These are phyloP conservation scores for Psilocybe sp. DNA, from an alignment of 768 basidiomycete genomes.

Conservation along the genomic window DNA sequence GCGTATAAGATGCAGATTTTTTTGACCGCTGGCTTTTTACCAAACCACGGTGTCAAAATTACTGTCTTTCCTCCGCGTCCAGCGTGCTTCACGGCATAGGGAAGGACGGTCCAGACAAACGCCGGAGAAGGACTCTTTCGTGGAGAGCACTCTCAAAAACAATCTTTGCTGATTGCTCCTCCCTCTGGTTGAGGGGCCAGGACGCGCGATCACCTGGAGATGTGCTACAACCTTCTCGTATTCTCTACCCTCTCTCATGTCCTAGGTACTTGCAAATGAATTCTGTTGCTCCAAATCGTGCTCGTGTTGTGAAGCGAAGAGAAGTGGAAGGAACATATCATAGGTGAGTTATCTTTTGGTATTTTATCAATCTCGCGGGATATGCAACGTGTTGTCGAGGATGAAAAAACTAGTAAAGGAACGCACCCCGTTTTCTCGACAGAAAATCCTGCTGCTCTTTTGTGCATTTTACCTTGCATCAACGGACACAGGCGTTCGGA, in stretches of 20 bases:
- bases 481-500: slow-evolving; percentile 20
- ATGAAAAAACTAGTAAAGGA: slow-evolving; percentile 89
- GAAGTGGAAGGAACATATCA: background rate
- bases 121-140: slow-evolving; percentile 60
- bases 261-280: slow-evolving; percentile 15
- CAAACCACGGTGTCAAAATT: slow-evolving; percentile 76
- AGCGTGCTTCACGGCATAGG: slow-evolving; percentile 34
- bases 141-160: slow-evolving; percentile 72
- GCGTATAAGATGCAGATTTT: slow-evolving; percentile 29
- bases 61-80: slow-evolving; percentile 60
- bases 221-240: slow-evolving; percentile 48
- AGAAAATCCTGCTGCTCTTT: slow-evolving; percentile 1
- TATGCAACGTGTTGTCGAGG: slow-evolving; percentile 39
- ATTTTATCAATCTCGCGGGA: background rate
- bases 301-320: background rate
- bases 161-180: slow-evolving; percentile 89
- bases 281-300: background rate
- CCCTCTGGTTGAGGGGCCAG: slow-evolving; percentile 86
- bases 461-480: slow-evolving; percentile 6
- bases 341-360: slow-evolving; percentile 3
- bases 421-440: slow-evolving; percentile 57
- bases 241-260: slow-evolving; percentile 15
- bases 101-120: slow-evolving; percentile 87
- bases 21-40: slow-evolving; percentile 13
- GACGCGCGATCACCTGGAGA: slow-evolving; percentile 93